Base-by-base conservation (phyloP, 331 rosid species). In the Phaseolus coccineus region DNA sequence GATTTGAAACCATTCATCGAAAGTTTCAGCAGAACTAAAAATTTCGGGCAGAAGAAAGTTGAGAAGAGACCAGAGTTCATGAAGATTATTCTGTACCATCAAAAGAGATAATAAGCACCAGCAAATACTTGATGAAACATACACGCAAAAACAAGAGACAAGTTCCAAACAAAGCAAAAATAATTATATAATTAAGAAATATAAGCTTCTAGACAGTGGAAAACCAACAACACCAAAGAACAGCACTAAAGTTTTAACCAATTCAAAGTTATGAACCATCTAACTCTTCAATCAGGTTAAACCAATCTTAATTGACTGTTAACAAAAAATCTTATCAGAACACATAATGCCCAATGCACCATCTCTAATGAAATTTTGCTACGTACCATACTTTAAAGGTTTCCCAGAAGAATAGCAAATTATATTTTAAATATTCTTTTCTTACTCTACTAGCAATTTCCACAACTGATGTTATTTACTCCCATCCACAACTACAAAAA, bases 1-100 rank as follows among this genome's bases (percentile, higher is more conserved):
- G 71, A 96, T 96, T 90, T 96, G 99, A 84, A 96, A 96, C 99
- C 99, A 96, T 68, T 96, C 99, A 70, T 96, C 99, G 87, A 96
- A 96, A 69, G 99, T 93, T 90, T 93, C 99, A 19, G 99, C 90
- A 52, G 99, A 96, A 87, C 98, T 96, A 87, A 96, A 96, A 78
- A 96, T 96, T 86, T 96, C 99, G 0, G 99, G 99, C 79, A 96
- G 90, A 86, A 96, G 99, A 78, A 96, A 96, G 87, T 96, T 96
- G 75, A 96, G 94, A 80, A 96, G 97, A 69, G 99, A 83, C 99
- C 99, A 96, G 30, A 96, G 96, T 71, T 96, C 99, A 69, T 96
- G 99, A 68, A 96, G 99, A 87, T 96, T 96, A 83, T 96, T 96
- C 99, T 96, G 91, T 78, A 64, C 22, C 73, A 74, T 30, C 16